Conservation (phyloP, 768 basidiomycete genomes). For the Suillus lakei region DNA sequence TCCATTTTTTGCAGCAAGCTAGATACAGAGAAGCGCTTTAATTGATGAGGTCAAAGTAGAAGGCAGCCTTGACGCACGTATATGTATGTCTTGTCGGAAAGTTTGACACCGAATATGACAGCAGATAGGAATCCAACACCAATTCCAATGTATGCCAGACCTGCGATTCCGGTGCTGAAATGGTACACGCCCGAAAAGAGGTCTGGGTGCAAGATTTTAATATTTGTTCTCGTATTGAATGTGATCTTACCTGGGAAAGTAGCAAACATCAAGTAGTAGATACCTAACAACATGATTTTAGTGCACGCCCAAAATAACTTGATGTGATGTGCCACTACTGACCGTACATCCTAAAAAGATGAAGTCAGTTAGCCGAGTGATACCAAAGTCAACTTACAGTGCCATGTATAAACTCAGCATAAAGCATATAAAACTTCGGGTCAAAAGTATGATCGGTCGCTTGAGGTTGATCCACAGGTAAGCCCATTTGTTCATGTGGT, state of each 20-base stretch:
- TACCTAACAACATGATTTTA: conserved; percentile 7
- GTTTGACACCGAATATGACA: conserved; percentile 51
- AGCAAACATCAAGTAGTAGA: conserved; percentile 75
- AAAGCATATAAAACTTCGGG: conserved; percentile 69
- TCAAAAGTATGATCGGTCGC: conserved; percentile 64
- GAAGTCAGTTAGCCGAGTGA: background rate
- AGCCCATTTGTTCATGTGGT: conserved; percentile 31
- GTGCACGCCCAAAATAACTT: background rate
- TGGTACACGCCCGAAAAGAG: conserved; percentile 55
- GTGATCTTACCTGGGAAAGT: conserved; percentile 51
- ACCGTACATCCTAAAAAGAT: conserved; percentile 56
- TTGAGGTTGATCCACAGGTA: conserved; percentile 50
- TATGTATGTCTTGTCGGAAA: conserved; percentile 49
- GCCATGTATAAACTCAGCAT: conserved; percentile 74
- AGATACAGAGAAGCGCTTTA: background rate
- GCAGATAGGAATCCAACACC: conserved; percentile 56
- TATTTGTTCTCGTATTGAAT: conserved; percentile 6
- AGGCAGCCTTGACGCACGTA: conserved; percentile 12
- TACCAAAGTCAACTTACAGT: conserved; percentile 51
- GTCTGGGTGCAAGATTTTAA: conserved; percentile 23
- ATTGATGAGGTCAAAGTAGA: background rate
- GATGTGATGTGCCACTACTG: conserved; percentile 23
- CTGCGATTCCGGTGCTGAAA: conserved; percentile 56
- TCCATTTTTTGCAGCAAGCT: conserved; percentile 58
- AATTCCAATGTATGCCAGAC: conserved; percentile 57